phyloP scores from a whole-genome alignment of 2,329 filamentous ascomycete species.

The Cladosporium sp. region DNA sequence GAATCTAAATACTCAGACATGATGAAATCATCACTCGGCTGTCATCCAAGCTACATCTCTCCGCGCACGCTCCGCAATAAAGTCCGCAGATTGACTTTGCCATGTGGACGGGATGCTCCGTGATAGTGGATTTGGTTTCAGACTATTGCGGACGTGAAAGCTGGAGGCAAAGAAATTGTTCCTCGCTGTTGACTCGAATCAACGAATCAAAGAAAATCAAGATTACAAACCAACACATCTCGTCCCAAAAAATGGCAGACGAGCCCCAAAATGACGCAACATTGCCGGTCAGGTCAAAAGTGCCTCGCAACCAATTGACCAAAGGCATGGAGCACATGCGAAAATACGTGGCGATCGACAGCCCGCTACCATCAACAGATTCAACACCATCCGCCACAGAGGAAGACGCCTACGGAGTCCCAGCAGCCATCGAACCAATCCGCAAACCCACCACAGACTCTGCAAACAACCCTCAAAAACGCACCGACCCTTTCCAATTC shows the following conservation, averaged over 20 bases:
- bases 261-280: background rate
- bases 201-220: background rate
- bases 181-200: constrained; percentile 15
- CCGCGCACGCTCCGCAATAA: constrained; percentile 10
- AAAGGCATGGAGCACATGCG: constrained; percentile 56
- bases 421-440: constrained; percentile 46
- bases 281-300: constrained; percentile 25
- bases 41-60: background rate
- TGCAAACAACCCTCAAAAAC: constrained; percentile 75
- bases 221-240: background rate
- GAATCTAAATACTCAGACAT: background rate
- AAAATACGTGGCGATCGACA: constrained; percentile 46
- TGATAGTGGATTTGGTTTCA: constrained; percentile 2
- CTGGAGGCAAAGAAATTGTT: constrained; percentile 16
- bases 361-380: constrained; percentile 18
- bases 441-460: constrained; percentile 58
- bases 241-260: background rate
- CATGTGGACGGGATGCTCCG: constrained; percentile 7
- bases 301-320: constrained; percentile 47
- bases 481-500: constrained; percentile 91
- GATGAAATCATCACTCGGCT: constrained; percentile 20
- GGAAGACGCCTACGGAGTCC: constrained; percentile 53
- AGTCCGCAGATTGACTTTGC: constrained; percentile 13
- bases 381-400: constrained; percentile 31
- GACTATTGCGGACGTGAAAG: constrained; percentile 1